A percentile compares a stretch with the other conserved stretches of the same genome.
Conservation (phyloP, 495 filamentous ascomycete genomes). For the Aspergillus wentii region DNA sequence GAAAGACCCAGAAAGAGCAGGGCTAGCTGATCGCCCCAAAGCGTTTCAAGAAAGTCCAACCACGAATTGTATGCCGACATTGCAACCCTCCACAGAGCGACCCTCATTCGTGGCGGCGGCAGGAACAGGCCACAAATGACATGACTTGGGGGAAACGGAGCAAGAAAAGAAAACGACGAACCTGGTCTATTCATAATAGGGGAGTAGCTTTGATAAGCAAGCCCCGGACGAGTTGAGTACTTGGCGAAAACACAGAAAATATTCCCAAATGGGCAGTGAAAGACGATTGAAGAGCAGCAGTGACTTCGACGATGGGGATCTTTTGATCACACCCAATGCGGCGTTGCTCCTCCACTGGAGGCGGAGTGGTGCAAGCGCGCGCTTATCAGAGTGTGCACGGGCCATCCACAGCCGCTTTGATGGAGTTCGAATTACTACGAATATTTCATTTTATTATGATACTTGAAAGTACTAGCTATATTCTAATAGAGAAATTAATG, state of each 20-base stretch:
- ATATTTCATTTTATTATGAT: no score
- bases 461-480: no score
- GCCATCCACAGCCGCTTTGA: conserved; percentile 11
- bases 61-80: no score
- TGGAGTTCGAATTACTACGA: no score
- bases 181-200: conserved; percentile 43
- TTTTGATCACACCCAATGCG: conserved; percentile 34
- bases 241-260: conserved; percentile 9
- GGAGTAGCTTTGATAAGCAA: no score
- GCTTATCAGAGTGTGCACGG: conserved; percentile 25
- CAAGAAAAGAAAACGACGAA: conserved; percentile 26
- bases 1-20: conserved; percentile 2
- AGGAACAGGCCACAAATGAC: no score
- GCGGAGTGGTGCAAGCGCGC: conserved; percentile 37
- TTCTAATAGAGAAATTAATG: no score
- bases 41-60: background rate
- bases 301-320: conserved; percentile 19
- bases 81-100: no score
- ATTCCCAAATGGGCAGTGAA: conserved; percentile 6
- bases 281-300: conserved; percentile 17
- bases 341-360: conserved; percentile 29
- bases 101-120: conserved; percentile 7
- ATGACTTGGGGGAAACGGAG: no score
- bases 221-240: no score
- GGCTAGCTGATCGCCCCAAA: background rate